Evolutionary conservation across 176 grass and related monocot genomes (phyloP).

Genomic region (Raddia guianensis): DNA sequence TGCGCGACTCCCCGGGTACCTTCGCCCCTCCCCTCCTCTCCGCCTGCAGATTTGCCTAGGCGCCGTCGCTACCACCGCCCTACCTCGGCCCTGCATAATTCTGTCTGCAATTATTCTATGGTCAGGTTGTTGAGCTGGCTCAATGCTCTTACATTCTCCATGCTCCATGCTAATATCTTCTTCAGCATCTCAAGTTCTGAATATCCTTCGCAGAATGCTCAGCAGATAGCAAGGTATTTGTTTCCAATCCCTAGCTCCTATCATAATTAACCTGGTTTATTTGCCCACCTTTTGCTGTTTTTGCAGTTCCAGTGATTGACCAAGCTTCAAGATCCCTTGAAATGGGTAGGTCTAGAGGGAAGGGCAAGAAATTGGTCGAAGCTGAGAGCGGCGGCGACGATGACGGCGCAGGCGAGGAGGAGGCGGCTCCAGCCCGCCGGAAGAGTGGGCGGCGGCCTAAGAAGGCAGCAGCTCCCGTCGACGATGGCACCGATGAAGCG

Average conservation of each 20-base stretch:
- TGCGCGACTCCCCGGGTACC: too few species aligned
- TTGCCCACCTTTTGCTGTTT: constrained; percentile 13
- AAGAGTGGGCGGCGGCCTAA: constrained; percentile 62
- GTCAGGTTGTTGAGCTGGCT: neutral
- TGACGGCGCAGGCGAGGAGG: constrained; percentile 66
- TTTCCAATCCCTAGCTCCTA: neutral
- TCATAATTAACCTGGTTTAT: constrained; percentile 12
- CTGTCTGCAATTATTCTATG: too few species aligned
- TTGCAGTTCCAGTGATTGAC: neutral
- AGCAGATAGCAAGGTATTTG: too few species aligned
- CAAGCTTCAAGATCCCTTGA: neutral
- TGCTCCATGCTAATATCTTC: too few species aligned
- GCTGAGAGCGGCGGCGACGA: constrained; percentile 37
- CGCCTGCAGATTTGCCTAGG: too few species aligned
- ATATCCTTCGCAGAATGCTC: neutral
- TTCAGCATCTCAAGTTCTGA: neutral
- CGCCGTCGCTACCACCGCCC: too few species aligned
- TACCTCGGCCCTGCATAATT: too few species aligned
- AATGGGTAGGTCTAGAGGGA: constrained; percentile 80
- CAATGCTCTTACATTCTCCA: neutral
- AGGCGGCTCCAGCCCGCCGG: constrained; percentile 48
- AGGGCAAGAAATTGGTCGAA: constrained; percentile 52
- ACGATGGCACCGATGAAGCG: constrained; percentile 34
- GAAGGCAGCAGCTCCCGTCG: constrained; percentile 39
- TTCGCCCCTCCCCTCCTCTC: too few species aligned